Percentiles rank a stretch among this genome's conserved stretches.
These are phyloP conservation scores for Penicillium sp. DNA, from an alignment of 2,329 filamentous ascomycete species.

Conservation along the genomic window DNA sequence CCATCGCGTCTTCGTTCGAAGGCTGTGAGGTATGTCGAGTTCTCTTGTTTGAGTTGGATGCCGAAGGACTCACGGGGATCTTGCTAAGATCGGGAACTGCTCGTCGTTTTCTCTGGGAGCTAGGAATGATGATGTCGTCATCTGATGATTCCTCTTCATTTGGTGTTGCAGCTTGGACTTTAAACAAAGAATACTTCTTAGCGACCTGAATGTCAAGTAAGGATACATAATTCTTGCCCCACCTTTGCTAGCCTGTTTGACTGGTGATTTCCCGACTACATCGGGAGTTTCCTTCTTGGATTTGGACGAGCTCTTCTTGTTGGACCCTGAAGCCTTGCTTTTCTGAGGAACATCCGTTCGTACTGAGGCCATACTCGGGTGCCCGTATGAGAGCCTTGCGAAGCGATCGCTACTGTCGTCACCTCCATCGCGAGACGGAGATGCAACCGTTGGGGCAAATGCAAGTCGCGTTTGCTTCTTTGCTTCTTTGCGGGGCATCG, in stretches of 20 bases:
- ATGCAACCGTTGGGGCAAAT: slow-evolving; percentile 38
- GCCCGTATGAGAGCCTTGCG: slow-evolving; percentile 34
- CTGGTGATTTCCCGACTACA: background rate
- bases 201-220: background rate
- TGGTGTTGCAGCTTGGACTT: background rate
- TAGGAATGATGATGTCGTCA: slow-evolving; percentile 11
- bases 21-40: background rate
- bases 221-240: background rate
- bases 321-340: background rate
- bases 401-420: slow-evolving; percentile 26
- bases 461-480: slow-evolving; percentile 45
- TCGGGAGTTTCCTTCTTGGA: background rate
- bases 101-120: slow-evolving; percentile 9
- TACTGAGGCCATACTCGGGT: slow-evolving; percentile 24
- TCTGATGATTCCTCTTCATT: slow-evolving; percentile 9
- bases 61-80: background rate
- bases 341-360: slow-evolving; percentile 6
- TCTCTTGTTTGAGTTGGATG: background rate
- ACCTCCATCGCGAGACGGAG: slow-evolving; percentile 15
- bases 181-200: background rate
- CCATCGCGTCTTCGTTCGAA: background rate
- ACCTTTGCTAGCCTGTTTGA: background rate
- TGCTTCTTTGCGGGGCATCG: slow-evolving; percentile 32
- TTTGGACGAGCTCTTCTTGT: background rate
- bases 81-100: background rate